Percentiles rank a stretch among this genome's conserved stretches.
These are phyloP conservation scores for Melanomma pulvis-pyrius DNA, from an alignment of 495 filamentous ascomycete genomes.

Conservation along the genomic window DNA sequence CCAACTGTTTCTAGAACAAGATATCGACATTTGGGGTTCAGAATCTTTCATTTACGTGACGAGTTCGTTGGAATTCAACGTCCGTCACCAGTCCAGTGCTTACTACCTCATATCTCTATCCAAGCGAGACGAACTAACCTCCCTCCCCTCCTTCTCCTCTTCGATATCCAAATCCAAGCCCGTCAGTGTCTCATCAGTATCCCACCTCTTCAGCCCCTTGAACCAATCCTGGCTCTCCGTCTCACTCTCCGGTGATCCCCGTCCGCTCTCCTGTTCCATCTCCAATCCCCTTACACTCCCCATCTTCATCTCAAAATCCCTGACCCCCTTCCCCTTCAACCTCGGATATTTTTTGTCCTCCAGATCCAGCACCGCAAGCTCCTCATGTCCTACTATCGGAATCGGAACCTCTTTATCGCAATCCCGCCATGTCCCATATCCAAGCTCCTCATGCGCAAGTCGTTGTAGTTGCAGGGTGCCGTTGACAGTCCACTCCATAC, in stretches of 20 bases:
- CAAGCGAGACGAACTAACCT: too few species aligned
- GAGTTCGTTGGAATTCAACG: too few species aligned
- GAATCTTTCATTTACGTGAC: too few species aligned
- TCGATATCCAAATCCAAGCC: background rate
- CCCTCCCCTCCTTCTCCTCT: background rate
- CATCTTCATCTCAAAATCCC: background rate
- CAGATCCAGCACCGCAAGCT: background rate
- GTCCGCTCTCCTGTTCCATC: background rate
- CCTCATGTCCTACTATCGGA: background rate
- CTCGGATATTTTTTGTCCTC: background rate
- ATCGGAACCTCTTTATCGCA: constrained; percentile 10
- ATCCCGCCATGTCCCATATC: constrained; percentile 8
- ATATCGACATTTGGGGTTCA: too few species aligned
- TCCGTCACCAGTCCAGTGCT: too few species aligned
- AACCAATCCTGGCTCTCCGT: background rate
- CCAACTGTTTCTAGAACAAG: too few species aligned
- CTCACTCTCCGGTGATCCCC: background rate
- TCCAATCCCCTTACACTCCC: background rate
- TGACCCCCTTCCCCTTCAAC: background rate
- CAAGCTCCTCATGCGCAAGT: constrained; percentile 20
- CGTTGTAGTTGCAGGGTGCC: constrained; percentile 24
- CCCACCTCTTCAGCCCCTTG: background rate
- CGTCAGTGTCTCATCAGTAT: background rate
- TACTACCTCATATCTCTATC: too few species aligned
- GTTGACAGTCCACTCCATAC: constrained; percentile 21